These are phyloP conservation scores for Pichia paraexigua DNA, from an alignment of 805 yeast genomes.

Conservation along the genomic window DNA sequence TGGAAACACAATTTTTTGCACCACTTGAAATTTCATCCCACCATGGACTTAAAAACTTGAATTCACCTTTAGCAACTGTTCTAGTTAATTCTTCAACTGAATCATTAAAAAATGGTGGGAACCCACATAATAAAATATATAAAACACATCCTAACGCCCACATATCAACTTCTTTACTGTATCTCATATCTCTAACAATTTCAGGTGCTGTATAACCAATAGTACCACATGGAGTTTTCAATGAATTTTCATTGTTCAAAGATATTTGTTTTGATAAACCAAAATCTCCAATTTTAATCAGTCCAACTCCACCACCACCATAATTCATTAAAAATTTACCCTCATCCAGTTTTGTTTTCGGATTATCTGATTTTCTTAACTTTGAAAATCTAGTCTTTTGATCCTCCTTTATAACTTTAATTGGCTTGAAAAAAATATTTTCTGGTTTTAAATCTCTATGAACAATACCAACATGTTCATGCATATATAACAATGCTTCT, in stretches of 20 bases:
- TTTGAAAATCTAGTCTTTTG: conserved; percentile 30
- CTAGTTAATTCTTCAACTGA: conserved; percentile 64
- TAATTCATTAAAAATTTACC: conserved; percentile 72
- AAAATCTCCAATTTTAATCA: conserved; percentile 88
- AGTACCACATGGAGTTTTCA: conserved; percentile 95
- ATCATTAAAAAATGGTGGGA: conserved; percentile 95
- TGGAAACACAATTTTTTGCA: conserved; percentile 64
- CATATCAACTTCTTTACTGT: conserved; percentile 93
- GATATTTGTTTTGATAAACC: conserved; percentile 88
- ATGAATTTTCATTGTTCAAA: conserved; percentile 56
- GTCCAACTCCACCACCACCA: conserved; percentile 92
- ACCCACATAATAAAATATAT: conserved; percentile 90
- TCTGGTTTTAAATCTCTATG: conserved; percentile 84
- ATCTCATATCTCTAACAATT: conserved; percentile 86
- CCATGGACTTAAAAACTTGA: conserved; percentile 73
- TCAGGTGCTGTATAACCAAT: conserved; percentile 99
- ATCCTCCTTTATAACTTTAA: conserved; percentile 31
- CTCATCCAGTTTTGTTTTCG: conserved; percentile 68
- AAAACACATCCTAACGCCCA: conserved; percentile 98
- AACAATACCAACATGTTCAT: conserved; percentile 66
- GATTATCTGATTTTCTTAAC: conserved; percentile 61
- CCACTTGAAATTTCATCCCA: conserved; percentile 73
- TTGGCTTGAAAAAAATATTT: conserved; percentile 58
- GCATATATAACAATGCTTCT: conserved; percentile 59
- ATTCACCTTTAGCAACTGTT: conserved; percentile 75